Conservation (phyloP, 148 eudicot species). For the Nepenthes mirabilis region DNA sequence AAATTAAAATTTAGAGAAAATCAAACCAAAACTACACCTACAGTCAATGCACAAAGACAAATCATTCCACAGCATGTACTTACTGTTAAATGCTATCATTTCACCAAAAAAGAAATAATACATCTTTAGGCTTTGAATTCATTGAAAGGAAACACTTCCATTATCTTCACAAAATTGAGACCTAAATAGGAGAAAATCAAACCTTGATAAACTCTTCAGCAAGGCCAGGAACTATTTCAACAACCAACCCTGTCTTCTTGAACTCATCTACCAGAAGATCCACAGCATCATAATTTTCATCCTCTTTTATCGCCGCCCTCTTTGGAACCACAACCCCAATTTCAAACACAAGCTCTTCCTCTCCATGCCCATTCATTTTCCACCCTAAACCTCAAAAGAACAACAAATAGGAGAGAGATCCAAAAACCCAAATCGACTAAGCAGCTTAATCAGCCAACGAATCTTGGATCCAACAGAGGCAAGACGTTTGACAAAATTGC, state of each 20-base stretch:
- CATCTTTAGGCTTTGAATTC: no score
- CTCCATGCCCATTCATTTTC: slow-evolving; percentile 26
- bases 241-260: slow-evolving; percentile 43
- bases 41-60: no score
- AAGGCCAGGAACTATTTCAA: slow-evolving; percentile 61
- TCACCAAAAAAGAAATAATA: no score
- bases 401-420: not conserved
- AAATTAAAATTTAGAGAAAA: no score
- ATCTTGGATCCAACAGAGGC: no score
- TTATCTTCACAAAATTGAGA: no score
- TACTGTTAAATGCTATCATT: no score
- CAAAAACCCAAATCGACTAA: not conserved
- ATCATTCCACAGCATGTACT: no score
- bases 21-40: no score
- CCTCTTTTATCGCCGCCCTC: slow-evolving; percentile 14
- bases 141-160: no score
- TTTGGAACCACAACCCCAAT: slow-evolving; percentile 66
- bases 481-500: no score
- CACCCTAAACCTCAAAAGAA: slow-evolving; percentile 10
- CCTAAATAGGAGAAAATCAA: not conserved
- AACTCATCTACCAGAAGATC: slow-evolving; percentile 57
- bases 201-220: slow-evolving; percentile 83
- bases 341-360: slow-evolving; percentile 42
- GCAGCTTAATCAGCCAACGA: not conserved
- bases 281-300: slow-evolving; percentile 34